Evolutionary conservation across 2,329 filamentous ascomycete genomes (phyloP).

Genomic region (Penicillium sp.): DNA sequence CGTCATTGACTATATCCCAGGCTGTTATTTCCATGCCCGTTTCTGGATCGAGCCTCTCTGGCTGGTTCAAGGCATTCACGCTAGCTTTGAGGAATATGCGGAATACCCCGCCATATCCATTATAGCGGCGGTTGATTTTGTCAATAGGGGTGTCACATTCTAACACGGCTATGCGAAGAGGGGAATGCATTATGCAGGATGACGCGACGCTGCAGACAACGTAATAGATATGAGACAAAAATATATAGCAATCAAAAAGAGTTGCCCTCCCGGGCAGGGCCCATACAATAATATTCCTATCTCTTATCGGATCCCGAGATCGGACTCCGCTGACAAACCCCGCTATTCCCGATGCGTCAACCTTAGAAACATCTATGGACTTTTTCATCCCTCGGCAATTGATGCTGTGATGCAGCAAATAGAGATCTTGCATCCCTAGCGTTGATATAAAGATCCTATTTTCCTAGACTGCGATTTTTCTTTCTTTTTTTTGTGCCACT

Average conservation of each 20-base stretch:
- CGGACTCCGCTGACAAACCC: neutral
- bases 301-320: neutral
- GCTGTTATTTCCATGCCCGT: conserved; percentile 57
- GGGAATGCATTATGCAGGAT: conserved; percentile 34
- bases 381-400: neutral
- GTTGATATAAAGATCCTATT: neutral
- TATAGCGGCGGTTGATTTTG: conserved; percentile 61
- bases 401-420: neutral
- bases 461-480: neutral
- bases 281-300: neutral
- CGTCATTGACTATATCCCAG: conserved; percentile 68
- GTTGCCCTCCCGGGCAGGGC: neutral
- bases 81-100: conserved; percentile 56
- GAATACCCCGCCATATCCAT: conserved; percentile 71
- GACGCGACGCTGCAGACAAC: neutral
- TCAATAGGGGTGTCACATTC: conserved; percentile 79
- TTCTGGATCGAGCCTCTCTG: conserved; percentile 33
- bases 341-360: neutral
- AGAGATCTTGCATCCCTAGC: neutral
- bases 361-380: neutral
- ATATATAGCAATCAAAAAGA: neutral
- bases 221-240: neutral
- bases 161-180: conserved; percentile 77
- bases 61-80: conserved; percentile 46
- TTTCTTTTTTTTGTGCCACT: neutral